Evolutionary conservation across 768 basidiomycete species (phyloP).

Genomic region (Rhizopogon vinicolor): DNA sequence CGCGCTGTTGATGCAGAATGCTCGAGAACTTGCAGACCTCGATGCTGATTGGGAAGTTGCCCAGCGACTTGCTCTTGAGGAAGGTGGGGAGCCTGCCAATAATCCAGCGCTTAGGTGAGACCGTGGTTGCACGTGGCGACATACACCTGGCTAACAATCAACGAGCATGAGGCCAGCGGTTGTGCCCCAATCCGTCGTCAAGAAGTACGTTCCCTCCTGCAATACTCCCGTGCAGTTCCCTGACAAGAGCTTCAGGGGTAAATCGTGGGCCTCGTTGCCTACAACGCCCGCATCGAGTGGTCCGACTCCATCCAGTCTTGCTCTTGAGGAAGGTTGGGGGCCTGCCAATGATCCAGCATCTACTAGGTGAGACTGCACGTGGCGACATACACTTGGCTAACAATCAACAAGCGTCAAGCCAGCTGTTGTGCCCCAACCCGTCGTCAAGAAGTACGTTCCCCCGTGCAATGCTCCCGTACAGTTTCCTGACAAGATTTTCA

Average conservation of each 20-base stretch:
- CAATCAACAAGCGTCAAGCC: too few species aligned
- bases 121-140: neutral
- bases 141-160: neutral
- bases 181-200: neutral
- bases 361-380: too few species aligned
- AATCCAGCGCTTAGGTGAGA: neutral
- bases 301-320: neutral
- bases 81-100: neutral
- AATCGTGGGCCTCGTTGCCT: constrained; percentile 11
- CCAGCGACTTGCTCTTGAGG: constrained; percentile 7
- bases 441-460: too few species aligned
- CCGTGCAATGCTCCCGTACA: too few species aligned
- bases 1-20: too few species aligned
- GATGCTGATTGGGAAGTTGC: constrained; percentile 10
- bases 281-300: neutral
- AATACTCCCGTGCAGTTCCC: too few species aligned
- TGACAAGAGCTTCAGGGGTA: neutral
- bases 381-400: too few species aligned
- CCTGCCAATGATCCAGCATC: too few species aligned
- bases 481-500: too few species aligned
- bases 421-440: too few species aligned
- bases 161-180: neutral
- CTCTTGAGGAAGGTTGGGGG: too few species aligned
- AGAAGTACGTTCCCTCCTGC: neutral
- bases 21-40: too few species aligned